Evolutionary conservation across 345 rosid genomes (phyloP).

Genomic region (Euphorbia pulcherrima): DNA sequence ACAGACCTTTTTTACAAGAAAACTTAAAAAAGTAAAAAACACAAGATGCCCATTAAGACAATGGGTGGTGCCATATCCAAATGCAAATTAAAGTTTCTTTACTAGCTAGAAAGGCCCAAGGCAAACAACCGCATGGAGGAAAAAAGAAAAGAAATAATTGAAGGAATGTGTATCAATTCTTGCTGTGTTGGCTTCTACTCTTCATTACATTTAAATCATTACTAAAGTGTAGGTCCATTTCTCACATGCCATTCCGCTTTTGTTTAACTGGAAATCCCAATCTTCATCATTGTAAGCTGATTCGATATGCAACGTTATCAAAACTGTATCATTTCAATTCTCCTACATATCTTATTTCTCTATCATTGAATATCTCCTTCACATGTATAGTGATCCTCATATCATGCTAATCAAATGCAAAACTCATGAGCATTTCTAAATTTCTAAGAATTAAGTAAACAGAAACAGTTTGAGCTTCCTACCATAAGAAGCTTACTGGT

Average conservation of each 20-base stretch:
- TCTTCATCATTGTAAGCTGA: conserved; percentile 38
- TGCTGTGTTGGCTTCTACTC: conserved; percentile 57
- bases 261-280: conserved; percentile 25
- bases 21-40: not conserved
- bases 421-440: not conserved
- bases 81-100: conserved; percentile 18
- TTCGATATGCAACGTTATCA: conserved; percentile 11
- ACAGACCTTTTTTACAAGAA: no score
- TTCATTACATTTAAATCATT: conserved; percentile 47
- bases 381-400: conserved; percentile 1
- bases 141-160: conserved; percentile 30
- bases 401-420: not conserved
- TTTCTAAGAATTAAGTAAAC: not conserved
- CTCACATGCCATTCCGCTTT: conserved; percentile 22
- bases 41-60: conserved; percentile 3
- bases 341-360: conserved; percentile 19
- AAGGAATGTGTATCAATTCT: conserved; percentile 38
- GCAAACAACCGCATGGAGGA: conserved; percentile 15
- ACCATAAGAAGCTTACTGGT: not conserved
- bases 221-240: conserved; percentile 25
- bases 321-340: conserved; percentile 14
- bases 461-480: not conserved
- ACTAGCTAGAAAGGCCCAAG: conserved; percentile 17
- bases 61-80: conserved; percentile 25
- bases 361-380: conserved; percentile 32